Evolutionary conservation across 768 basidiomycete genomes (phyloP).

Genomic region (Rhodotorula paludigena): DNA sequence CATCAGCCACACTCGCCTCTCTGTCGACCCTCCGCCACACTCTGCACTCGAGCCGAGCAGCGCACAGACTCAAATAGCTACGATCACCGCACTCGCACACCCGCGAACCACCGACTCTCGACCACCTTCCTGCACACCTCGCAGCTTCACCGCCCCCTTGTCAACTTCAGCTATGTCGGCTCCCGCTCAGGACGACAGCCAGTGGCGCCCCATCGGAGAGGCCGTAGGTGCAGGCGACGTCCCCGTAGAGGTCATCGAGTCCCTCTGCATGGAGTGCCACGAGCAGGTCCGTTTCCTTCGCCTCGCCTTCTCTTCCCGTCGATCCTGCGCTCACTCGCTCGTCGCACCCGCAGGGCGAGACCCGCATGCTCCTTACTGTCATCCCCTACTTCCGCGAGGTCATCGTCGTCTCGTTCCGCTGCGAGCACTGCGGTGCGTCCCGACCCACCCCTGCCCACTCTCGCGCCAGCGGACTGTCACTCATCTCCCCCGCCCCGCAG

Average conservation of each 20-base stretch:
- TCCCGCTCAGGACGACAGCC: neutral
- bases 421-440: slow-evolving; percentile 76
- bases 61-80: too few species aligned
- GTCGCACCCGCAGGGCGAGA: slow-evolving; percentile 70
- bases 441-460: neutral
- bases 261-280: slow-evolving; percentile 87
- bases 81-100: neutral
- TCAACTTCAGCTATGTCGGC: too few species aligned
- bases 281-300: slow-evolving; percentile 61
- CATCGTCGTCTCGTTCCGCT: slow-evolving; percentile 92
- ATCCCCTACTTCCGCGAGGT: slow-evolving; percentile 95
- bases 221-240: slow-evolving; percentile 35
- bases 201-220: slow-evolving; percentile 35
- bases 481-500: slow-evolving; percentile 3
- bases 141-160: neutral
- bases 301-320: slow-evolving; percentile 4
- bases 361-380: slow-evolving; percentile 78
- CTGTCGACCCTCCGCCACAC: too few species aligned
- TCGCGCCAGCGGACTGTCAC: neutral
- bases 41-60: too few species aligned
- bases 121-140: too few species aligned
- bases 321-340: neutral
- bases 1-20: neutral
- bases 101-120: neutral
- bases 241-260: slow-evolving; percentile 57